A percentile compares a stretch with the other conserved stretches of the same genome.
Evolutionary conservation across 306 rosid species (phyloP).

Genomic region (Ammopiptanthus mongolicus): DNA sequence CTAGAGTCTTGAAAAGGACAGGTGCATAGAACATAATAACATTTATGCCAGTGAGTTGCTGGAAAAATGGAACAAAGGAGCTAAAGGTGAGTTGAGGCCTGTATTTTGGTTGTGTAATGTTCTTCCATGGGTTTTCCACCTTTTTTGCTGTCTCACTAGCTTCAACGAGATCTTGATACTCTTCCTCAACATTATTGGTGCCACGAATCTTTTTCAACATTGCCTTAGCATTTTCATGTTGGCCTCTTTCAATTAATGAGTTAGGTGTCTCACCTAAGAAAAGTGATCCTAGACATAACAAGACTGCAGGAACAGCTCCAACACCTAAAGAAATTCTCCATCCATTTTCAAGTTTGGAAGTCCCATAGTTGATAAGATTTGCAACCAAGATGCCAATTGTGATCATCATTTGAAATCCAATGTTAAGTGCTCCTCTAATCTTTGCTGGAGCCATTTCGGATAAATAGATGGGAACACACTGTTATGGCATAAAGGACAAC

Average conservation of each 20-base stretch:
- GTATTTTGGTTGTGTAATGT: not conserved
- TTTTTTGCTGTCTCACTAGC: not conserved
- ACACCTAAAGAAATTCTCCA: not conserved
- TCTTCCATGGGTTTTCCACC: not conserved
- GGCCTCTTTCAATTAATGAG: not conserved
- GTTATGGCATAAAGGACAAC: not conserved
- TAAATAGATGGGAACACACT: not conserved
- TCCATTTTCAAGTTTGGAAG: not conserved
- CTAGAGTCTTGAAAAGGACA: not conserved
- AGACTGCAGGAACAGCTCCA: not conserved
- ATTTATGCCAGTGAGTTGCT: not conserved
- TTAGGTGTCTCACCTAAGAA: not conserved
- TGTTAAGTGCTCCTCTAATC: not conserved
- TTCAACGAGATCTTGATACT: not conserved
- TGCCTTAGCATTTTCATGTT: not conserved
- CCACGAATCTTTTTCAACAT: not conserved
- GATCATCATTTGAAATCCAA: not conserved
- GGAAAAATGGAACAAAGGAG: not conserved
- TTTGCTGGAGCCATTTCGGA: not conserved
- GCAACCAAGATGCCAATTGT: not conserved
- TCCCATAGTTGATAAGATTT: not conserved
- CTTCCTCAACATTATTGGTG: not conserved
- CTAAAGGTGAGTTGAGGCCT: not conserved
- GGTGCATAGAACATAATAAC: not conserved
- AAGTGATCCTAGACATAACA: not conserved